Percentiles rank a stretch among this genome's conserved stretches.
Evolutionary conservation across 176 grass and related monocot species (phyloP).

Genomic region (Oryza brachyantha): DNA sequence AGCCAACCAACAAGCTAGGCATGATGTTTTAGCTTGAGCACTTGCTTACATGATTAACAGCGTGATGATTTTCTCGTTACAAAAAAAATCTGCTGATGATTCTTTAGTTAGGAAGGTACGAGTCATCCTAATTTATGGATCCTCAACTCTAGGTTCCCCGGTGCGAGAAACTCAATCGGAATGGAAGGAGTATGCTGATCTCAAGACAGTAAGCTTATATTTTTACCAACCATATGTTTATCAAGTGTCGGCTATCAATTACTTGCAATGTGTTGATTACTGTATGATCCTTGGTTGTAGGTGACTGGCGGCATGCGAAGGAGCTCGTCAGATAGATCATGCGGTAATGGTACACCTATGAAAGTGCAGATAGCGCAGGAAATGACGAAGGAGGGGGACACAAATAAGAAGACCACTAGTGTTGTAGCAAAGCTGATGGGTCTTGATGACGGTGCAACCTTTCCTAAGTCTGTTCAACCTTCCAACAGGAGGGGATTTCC

Average conservation of each 20-base stretch:
- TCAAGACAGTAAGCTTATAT: slow-evolving; percentile 33
- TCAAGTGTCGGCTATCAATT: neutral
- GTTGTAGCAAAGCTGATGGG: slow-evolving; percentile 93
- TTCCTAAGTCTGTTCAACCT: slow-evolving; percentile 31
- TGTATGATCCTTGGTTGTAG: slow-evolving; percentile 29
- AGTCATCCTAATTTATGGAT: slow-evolving; percentile 32
- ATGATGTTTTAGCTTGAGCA: slow-evolving; percentile 35
- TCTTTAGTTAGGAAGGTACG: slow-evolving; percentile 30
- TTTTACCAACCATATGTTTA: neutral
- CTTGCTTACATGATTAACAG: slow-evolving; percentile 33
- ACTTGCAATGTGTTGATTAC: slow-evolving; percentile 15
- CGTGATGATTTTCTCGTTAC: neutral
- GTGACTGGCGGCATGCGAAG: slow-evolving; percentile 25
- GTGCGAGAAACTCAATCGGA: slow-evolving; percentile 52
- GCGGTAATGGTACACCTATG: slow-evolving; percentile 70
- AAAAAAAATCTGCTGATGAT: neutral
- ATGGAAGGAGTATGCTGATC: slow-evolving; percentile 41
- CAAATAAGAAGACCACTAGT: slow-evolving; percentile 57
- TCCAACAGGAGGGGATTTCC: slow-evolving; percentile 39
- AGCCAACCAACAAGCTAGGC: slow-evolving; percentile 14
- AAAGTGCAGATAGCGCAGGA: slow-evolving; percentile 84
- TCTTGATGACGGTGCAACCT: slow-evolving; percentile 58
- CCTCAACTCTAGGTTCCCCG: slow-evolving; percentile 52
- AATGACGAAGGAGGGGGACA: slow-evolving; percentile 77
- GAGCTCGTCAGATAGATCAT: slow-evolving; percentile 46